These are phyloP conservation scores for Echinochloa phyllopogon DNA, from an alignment of 176 grass and related monocot species.

Conservation along the genomic window DNA sequence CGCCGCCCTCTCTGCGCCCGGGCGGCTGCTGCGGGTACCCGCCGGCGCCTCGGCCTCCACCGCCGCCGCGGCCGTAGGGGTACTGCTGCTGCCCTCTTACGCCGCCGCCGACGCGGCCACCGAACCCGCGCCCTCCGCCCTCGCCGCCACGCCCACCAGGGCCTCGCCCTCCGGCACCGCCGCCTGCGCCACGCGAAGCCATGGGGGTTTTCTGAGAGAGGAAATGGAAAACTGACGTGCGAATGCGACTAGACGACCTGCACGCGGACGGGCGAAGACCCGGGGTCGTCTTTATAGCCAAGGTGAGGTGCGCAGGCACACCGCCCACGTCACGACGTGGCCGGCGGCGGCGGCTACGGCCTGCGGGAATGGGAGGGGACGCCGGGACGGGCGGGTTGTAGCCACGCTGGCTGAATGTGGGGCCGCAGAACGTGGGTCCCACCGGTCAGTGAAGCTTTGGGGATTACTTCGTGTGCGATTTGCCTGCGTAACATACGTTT, in stretches of 20 bases:
- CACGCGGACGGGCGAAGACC: background rate
- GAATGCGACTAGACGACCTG: background rate
- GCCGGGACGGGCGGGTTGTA: background rate
- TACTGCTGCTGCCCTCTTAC: too few relatives aligned
- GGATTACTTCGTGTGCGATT: background rate
- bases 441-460: background rate
- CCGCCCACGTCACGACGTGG: too few relatives aligned
- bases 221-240: background rate
- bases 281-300: constrained; percentile 5
- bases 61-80: background rate
- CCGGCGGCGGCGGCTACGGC: background rate
- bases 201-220: constrained; percentile 18
- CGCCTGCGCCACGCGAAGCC: constrained; percentile 33
- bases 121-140: background rate
- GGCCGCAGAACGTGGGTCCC: background rate
- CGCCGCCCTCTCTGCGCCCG: background rate
- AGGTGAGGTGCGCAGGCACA: background rate
- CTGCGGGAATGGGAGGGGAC: background rate
- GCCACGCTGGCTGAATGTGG: background rate
- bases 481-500: background rate
- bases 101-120: constrained; percentile 7
- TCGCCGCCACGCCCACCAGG: background rate
- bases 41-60: constrained; percentile 11
- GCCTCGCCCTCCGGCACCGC: background rate
- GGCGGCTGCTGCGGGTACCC: background rate